Evolutionary conservation across 768 basidiomycete species (phyloP), one percentile per base, ranked within the genome.

Genomic region (Rossbeevera mucosa): DNA sequence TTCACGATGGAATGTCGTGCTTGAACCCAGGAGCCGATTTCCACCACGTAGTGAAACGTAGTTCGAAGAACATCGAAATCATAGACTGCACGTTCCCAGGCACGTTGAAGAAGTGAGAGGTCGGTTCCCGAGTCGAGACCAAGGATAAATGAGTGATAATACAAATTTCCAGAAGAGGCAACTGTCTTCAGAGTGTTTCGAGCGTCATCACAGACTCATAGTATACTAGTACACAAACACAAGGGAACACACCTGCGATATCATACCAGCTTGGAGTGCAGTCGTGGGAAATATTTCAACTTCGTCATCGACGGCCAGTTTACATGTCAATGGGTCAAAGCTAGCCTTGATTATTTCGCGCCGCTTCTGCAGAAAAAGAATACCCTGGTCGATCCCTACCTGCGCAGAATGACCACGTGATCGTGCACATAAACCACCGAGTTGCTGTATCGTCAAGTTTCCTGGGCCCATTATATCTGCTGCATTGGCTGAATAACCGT

Each of bases 241-340:
- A 40, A 25, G 26, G 49, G 38, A 49, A 45, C 12, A 28, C 18
- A 76, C 77, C 67, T 79, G 77, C 3, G 77, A 77, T 38, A 79
- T 57, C 76, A 79, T 77, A 11, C 78, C 78, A 14, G 74, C 66
- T 60, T 79, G 78, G 18, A 79, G 64, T 20, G 65, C 67, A 5
- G 76, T 78, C 6, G 73, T 72, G 11, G 76, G 76, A 53, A 65
- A 74, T 21, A 73, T 47, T 12, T 56, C 52, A 7, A 73, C 65
- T 22, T 64, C 52, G 48, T 79, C 77, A 7, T 59, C 59, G 9
- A 31, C 31, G 18, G 56, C 59, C 5, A 68, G 53, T 47, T 62
- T 65, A 33, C 47, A 57, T 4, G 47, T 28, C 20, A 45, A 49
- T 3, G 30, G 42, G 38, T 66, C 52, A 46, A 66, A 14, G 48